phyloP scores from a whole-genome alignment of 192 early-diverging fungal species.

The Entophlyctis luteolus region DNA sequence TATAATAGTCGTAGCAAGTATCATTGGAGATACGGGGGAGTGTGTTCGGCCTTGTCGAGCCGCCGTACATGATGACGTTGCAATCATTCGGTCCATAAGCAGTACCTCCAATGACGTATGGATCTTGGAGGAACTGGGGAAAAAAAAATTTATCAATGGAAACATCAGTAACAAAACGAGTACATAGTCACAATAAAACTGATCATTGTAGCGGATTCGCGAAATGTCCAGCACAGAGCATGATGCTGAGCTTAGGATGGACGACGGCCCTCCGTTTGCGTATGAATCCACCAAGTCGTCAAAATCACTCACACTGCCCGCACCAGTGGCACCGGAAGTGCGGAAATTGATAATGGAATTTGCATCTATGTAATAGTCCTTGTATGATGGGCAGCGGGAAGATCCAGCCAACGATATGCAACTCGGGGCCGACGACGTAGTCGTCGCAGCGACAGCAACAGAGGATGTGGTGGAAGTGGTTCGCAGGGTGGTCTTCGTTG shows the following conservation, averaged over 20 bases:
- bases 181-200: constrained; percentile 21
- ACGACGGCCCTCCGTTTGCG: background rate
- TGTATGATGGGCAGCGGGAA: constrained; percentile 3
- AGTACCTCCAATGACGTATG: background rate
- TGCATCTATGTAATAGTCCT: background rate
- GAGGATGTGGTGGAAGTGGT: background rate
- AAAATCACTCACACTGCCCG: background rate
- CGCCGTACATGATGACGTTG: background rate
- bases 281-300: background rate
- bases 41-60: background rate
- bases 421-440: background rate
- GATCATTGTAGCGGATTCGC: background rate
- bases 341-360: background rate
- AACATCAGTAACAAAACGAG: background rate
- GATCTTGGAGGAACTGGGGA: constrained; percentile 6
- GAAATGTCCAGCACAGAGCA: constrained; percentile 6
- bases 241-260: background rate
- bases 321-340: background rate
- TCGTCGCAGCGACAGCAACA: background rate
- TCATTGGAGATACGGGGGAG: constrained; percentile 5
- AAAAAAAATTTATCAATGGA: background rate
- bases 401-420: constrained; percentile 1
- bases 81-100: background rate
- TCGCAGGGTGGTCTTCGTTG: background rate
- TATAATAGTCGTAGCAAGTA: constrained; percentile 1